A percentile compares a stretch with the other conserved stretches of the same genome.
Conservation (phyloP, 768 basidiomycete genomes). For the Russula earlei region DNA sequence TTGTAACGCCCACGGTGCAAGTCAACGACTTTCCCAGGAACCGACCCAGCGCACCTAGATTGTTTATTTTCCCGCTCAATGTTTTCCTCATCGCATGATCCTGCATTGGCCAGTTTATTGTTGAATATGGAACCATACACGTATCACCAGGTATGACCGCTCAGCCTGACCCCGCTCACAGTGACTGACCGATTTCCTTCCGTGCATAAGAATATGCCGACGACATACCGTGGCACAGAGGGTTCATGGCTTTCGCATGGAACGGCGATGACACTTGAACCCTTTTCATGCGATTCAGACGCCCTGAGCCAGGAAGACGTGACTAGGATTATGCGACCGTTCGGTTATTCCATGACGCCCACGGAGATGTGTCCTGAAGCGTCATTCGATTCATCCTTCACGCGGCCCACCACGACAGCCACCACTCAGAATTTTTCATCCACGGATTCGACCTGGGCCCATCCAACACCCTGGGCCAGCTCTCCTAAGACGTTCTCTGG, state of each 20-base stretch:
- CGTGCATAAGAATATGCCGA: background rate
- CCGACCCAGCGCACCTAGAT: background rate
- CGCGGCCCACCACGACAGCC: background rate
- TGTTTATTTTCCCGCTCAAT: background rate
- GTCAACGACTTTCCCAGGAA: background rate
- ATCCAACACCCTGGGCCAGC: background rate
- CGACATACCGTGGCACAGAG: background rate
- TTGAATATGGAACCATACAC: background rate
- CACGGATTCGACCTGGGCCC: background rate
- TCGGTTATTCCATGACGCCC: background rate
- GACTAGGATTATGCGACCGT: background rate
- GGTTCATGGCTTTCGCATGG: background rate
- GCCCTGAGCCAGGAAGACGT: background rate
- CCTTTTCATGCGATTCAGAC: background rate
- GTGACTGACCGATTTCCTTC: background rate
- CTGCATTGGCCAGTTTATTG: background rate
- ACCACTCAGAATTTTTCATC: background rate
- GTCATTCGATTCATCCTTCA: background rate
- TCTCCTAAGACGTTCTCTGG: background rate
- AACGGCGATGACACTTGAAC: background rate
- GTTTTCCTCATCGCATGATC: background rate
- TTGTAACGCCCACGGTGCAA: background rate
- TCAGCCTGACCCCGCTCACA: too few species aligned
- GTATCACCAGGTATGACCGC: background rate
- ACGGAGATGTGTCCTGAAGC: background rate